Evolutionary conservation across 306 rosid genomes (phyloP).

Genomic region (Vicia faba): DNA sequence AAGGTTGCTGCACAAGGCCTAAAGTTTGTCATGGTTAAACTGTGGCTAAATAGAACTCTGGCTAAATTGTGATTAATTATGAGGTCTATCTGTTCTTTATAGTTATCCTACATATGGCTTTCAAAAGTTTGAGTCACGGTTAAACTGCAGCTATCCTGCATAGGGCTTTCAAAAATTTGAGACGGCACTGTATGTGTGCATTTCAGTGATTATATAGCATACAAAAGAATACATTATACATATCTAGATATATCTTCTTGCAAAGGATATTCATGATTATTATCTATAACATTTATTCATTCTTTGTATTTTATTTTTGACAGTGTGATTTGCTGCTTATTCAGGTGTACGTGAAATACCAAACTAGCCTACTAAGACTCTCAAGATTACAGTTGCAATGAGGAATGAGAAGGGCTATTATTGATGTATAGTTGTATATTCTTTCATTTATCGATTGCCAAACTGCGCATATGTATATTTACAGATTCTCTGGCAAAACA

Average conservation of each 20-base stretch:
- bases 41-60: too few relatives aligned
- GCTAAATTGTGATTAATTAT: too few relatives aligned
- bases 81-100: too few relatives aligned
- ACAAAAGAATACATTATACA: neutral
- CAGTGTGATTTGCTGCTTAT: neutral
- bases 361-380: neutral
- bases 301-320: neutral
- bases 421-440: slow-evolving; percentile 35
- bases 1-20: too few relatives aligned
- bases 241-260: slow-evolving; percentile 1
- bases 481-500: slow-evolving; percentile 36
- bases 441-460: slow-evolving; percentile 33
- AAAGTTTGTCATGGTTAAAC: too few relatives aligned
- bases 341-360: neutral
- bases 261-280: neutral
- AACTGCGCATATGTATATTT: slow-evolving; percentile 23
- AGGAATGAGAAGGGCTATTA: slow-evolving; percentile 19
- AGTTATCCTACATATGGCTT: too few relatives aligned
- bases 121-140: too few relatives aligned
- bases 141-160: too few relatives aligned
- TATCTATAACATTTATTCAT: slow-evolving; percentile 3
- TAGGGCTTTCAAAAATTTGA: too few relatives aligned
- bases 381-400: slow-evolving; percentile 18
- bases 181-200: neutral
- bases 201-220: slow-evolving; percentile 7